phyloP scores from a whole-genome alignment of 257 asterid genomes.

The Salvia miltiorrhiza region DNA sequence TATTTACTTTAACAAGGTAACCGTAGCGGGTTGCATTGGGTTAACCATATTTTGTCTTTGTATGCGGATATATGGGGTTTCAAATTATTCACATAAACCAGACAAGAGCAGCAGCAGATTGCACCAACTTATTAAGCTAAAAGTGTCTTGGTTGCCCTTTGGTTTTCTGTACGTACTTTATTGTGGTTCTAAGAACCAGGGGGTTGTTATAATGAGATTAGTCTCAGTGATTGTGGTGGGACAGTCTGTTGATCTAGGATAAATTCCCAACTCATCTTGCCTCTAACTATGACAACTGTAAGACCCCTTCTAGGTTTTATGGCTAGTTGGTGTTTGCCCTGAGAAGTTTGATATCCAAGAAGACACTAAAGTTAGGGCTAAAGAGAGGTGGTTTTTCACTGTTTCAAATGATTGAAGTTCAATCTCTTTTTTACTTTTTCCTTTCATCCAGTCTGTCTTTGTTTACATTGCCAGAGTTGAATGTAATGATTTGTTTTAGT shows the following conservation, averaged over 20 bases:
- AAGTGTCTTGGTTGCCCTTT: background rate
- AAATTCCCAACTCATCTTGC: background rate
- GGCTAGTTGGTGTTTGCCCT: background rate
- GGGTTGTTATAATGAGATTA: background rate
- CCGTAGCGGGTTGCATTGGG: background rate
- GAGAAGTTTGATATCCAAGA: conserved; percentile 3
- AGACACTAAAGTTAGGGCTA: background rate
- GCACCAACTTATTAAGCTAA: background rate
- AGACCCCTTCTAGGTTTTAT: background rate
- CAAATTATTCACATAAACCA: background rate
- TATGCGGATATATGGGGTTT: background rate
- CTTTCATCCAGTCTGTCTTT: background rate
- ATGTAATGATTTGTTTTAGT: background rate
- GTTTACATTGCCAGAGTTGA: background rate
- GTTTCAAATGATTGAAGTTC: background rate
- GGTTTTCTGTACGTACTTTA: background rate
- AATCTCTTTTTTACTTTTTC: background rate
- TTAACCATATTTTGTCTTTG: conserved; percentile 6
- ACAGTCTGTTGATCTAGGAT: background rate
- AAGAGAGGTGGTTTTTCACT: background rate
- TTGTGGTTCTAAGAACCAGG: conserved; percentile 1
- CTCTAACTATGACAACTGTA: conserved; percentile 1
- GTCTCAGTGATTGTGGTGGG: background rate
- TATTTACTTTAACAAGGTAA: background rate
- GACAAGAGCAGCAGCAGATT: background rate